These are phyloP conservation scores for Fusarium incarnatum DNA, from an alignment of 2,329 filamentous ascomycete species.

Conservation along the genomic window DNA sequence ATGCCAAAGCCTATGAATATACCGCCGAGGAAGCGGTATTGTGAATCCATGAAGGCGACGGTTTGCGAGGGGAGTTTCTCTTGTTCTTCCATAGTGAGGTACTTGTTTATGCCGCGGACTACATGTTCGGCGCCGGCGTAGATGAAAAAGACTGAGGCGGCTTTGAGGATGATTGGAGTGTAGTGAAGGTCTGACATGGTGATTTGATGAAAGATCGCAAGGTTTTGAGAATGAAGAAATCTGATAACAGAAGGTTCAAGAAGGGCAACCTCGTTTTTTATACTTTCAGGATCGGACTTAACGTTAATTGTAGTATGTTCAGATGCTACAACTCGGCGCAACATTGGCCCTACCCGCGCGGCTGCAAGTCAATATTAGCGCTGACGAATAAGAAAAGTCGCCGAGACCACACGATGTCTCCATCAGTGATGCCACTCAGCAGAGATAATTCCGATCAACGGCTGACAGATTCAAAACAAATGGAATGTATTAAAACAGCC, in stretches of 20 bases:
- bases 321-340: neutral
- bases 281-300: neutral
- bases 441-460: neutral
- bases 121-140: neutral
- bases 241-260: neutral
- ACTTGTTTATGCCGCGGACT: neutral
- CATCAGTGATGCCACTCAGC: too few species aligned
- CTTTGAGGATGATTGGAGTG: neutral
- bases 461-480: neutral
- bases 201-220: neutral
- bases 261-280: neutral
- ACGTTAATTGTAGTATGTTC: rapidly evolving
- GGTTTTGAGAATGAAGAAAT: neutral
- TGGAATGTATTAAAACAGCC: neutral
- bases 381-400: neutral
- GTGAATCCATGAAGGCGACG: neutral
- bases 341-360: neutral
- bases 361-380: rapidly evolving
- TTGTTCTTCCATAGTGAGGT: neutral
- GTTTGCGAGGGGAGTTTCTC: neutral
- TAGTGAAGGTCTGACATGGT: neutral
- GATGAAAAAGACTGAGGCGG: neutral
- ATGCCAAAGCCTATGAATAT: neutral
- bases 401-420: neutral
- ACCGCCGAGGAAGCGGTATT: neutral